Evolutionary conservation across 495 filamentous ascomycete species (phyloP).

Genomic region (Bacidia rubella): DNA sequence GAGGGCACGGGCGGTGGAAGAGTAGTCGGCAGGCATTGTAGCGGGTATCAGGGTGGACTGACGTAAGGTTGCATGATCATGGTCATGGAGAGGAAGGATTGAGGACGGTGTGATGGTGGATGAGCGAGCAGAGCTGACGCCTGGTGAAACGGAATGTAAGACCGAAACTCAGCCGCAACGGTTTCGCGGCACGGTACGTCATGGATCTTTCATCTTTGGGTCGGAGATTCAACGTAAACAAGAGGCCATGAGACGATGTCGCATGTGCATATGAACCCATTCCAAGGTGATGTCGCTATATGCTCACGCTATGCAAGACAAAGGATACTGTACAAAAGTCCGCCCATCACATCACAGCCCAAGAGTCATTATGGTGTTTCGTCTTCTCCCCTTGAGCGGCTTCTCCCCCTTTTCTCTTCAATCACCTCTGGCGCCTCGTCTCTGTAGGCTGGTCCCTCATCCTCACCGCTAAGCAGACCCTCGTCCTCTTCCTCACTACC

Average conservation of each 20-base stretch:
- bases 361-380: too few relatives aligned
- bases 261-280: too few relatives aligned
- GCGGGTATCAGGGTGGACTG: background rate
- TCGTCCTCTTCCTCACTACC: constrained; percentile 32
- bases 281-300: too few relatives aligned
- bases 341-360: too few relatives aligned
- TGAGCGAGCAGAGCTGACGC: background rate
- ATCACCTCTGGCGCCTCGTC: constrained; percentile 9
- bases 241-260: too few relatives aligned
- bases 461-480: constrained; percentile 12
- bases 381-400: too few relatives aligned
- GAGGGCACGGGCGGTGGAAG: constrained; percentile 50
- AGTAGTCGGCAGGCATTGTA: constrained; percentile 26
- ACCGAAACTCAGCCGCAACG: too few relatives aligned
- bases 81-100: too few relatives aligned
- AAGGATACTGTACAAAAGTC: too few relatives aligned
- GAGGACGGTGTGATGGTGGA: background rate
- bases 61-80: background rate
- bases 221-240: too few relatives aligned
- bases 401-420: background rate
- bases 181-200: too few relatives aligned
- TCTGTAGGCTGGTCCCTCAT: constrained; percentile 8
- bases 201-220: background rate
- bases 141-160: background rate
- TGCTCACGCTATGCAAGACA: too few relatives aligned